Evolutionary conservation across 768 basidiomycete species (phyloP), one percentile per base, ranked within the genome.

Genomic region (Tricholoma flavovirens): DNA sequence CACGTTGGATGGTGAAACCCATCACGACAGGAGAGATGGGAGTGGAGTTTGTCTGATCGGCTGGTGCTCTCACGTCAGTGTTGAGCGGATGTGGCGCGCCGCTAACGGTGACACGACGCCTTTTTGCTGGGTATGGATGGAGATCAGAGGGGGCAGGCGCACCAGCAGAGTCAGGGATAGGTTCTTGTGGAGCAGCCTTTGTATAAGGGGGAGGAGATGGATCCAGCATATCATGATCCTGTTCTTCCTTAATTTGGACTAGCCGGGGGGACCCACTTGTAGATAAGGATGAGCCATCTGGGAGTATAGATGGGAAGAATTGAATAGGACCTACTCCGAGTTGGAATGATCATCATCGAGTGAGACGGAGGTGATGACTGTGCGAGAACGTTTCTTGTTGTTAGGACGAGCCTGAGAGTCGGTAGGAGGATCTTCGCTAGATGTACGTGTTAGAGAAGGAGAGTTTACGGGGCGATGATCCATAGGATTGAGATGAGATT

Each of bases 21-120:
- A 86, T 79, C 59, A 86, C 81, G 54, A 82, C 81, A 38, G 88
- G 84, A 0, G 86, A 86, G 32, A 87, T 80, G 54, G 85, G 79
- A 12, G 82, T 77, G 26, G 83, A 79, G 50, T 73, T 69, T 49
- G 74, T 66, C 54, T 77, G 78, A 61, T 79, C 78, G 22, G 68
- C 60, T 10, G 73, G 60, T 15, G 71, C 67, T 45, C 75, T 65
- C 51, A 81, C 75, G 61, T 83, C 76, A 30, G 83, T 81, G 65
- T 83, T 79, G 62, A 82, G 75, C 38, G 77, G 72, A 58, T 78
- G 77, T 26, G 81, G 79, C 1, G 79, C 71, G 56, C 86, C 84
- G 65, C 80, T 83, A 68, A 87, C 76, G 40, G 88, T 89, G 57
- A 87, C 82, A 43, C 88, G 83, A 60, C 88, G 83, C 59, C 78